phyloP scores from a whole-genome alignment of 2,329 filamentous ascomycete genomes.

The Colletotrichum limetticola region DNA sequence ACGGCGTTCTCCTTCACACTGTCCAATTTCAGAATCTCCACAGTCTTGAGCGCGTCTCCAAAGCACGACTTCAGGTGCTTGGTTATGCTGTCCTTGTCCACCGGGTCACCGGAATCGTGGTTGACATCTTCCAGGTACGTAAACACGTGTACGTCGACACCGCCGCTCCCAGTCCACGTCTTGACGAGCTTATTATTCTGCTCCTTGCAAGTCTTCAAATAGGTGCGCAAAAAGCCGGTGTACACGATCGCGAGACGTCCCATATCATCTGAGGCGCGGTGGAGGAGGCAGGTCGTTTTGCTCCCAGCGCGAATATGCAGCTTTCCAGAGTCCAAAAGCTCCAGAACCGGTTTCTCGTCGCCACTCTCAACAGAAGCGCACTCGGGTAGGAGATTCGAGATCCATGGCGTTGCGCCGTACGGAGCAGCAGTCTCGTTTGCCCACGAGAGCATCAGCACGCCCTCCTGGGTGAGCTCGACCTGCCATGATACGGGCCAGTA shows the following conservation, averaged over 20 bases:
- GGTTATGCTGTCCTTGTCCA: conserved; percentile 26
- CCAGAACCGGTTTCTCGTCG: conserved; percentile 30
- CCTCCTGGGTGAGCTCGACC: conserved; percentile 35
- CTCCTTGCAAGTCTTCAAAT: conserved; percentile 35
- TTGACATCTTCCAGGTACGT: conserved; percentile 36
- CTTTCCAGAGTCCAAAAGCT: conserved; percentile 36
- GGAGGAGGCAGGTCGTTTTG: conserved; percentile 33
- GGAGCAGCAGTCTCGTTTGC: conserved; percentile 33
- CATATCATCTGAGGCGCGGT: conserved; percentile 34
- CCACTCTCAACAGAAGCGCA: conserved; percentile 22
- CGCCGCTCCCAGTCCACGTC: conserved; percentile 35
- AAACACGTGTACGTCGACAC: conserved; percentile 37
- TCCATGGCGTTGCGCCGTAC: conserved; percentile 36
- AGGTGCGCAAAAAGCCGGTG: conserved; percentile 37
- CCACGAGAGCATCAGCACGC: conserved; percentile 36
- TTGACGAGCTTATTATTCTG: conserved; percentile 37
- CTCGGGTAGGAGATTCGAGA: conserved; percentile 30
- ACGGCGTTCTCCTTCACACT: conserved; percentile 31
- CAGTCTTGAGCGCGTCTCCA: conserved; percentile 34
- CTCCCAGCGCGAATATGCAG: conserved; percentile 34
- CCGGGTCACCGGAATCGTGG: conserved; percentile 28
- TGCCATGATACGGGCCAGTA: conserved; percentile 36
- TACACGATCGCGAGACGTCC: conserved; percentile 37
- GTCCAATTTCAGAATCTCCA: conserved; percentile 27
- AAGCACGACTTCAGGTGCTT: conserved; percentile 35